Conservation (phyloP, 225 moss, liverwort and hornwort species). For the Asterella californica region DNA sequence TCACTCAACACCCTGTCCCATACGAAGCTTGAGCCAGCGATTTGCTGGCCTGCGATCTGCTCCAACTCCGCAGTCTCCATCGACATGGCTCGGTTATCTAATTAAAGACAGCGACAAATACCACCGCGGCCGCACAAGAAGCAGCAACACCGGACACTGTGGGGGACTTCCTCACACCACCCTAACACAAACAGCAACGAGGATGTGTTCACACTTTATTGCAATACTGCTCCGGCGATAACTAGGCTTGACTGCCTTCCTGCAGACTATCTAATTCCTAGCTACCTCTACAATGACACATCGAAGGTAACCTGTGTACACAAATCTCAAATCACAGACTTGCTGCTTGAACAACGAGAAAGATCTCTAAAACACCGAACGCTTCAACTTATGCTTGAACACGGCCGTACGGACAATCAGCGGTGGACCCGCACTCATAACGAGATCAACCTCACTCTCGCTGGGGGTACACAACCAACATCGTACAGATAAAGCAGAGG, state of each 20-base stretch:
- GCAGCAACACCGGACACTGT: background rate
- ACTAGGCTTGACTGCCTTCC: background rate
- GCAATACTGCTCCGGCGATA: background rate
- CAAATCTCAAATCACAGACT: background rate
- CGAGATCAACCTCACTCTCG: background rate
- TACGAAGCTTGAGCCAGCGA: slow-evolving; percentile 10
- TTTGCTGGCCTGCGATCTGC: slow-evolving; percentile 33
- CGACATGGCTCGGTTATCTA: slow-evolving; percentile 32
- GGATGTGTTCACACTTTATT: background rate
- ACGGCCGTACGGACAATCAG: background rate
- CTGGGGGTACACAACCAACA: background rate
- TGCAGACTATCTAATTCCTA: background rate
- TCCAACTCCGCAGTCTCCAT: slow-evolving; percentile 35
- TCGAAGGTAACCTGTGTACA: background rate
- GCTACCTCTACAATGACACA: background rate
- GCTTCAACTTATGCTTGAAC: background rate
- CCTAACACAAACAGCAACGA: background rate
- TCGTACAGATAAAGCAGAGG: background rate
- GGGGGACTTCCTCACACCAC: background rate
- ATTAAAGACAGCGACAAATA: background rate
- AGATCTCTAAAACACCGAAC: background rate
- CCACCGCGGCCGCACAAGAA: background rate
- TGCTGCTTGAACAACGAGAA: background rate
- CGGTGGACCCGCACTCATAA: background rate
- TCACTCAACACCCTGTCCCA: slow-evolving; percentile 38